Evolutionary conservation across 1,284 basidiomycete species (phyloP).

Genomic region (Malassezia vespertilionis): DNA sequence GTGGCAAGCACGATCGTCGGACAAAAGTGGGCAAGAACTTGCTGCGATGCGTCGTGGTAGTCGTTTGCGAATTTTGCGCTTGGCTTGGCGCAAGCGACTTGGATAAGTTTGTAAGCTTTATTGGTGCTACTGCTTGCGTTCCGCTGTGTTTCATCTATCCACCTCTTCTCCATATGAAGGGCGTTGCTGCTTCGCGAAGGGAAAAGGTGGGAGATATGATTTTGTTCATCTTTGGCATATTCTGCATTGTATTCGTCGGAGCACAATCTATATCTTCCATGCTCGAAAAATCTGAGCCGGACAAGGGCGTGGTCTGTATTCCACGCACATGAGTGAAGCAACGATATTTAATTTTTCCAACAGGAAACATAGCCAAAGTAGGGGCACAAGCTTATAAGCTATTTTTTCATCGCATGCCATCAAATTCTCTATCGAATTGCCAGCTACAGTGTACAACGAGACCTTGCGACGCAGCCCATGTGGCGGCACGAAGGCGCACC

Average conservation of each 20-base stretch:
- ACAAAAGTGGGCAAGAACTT: constrained; percentile 74
- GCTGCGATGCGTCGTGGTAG: constrained; percentile 68
- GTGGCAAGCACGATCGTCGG: constrained; percentile 77
- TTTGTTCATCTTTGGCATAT: constrained; percentile 68
- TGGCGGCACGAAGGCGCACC: constrained; percentile 17
- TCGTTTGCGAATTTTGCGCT: constrained; percentile 64
- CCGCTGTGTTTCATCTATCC: constrained; percentile 87
- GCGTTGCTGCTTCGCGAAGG: constrained; percentile 59
- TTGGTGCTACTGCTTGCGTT: constrained; percentile 87
- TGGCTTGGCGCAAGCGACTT: constrained; percentile 78
- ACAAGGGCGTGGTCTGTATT: constrained; percentile 5
- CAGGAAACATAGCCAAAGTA: no score
- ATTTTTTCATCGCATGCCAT: not conserved
- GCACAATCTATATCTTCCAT: constrained; percentile 57
- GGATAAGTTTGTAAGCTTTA: constrained; percentile 90
- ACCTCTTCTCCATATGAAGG: constrained; percentile 82
- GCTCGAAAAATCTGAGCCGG: not conserved
- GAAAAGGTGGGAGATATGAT: constrained; percentile 65
- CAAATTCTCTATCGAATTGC: not conserved
- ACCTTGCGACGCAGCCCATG: constrained; percentile 18
- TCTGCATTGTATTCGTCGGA: constrained; percentile 76
- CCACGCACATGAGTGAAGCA: not conserved
- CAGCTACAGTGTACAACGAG: constrained; percentile 19
- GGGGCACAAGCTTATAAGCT: no score
- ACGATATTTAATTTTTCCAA: not conserved